Evolutionary conservation across 352 stramenopile genomes (phyloP).

Genomic region (Phytopythium mirpurense): DNA sequence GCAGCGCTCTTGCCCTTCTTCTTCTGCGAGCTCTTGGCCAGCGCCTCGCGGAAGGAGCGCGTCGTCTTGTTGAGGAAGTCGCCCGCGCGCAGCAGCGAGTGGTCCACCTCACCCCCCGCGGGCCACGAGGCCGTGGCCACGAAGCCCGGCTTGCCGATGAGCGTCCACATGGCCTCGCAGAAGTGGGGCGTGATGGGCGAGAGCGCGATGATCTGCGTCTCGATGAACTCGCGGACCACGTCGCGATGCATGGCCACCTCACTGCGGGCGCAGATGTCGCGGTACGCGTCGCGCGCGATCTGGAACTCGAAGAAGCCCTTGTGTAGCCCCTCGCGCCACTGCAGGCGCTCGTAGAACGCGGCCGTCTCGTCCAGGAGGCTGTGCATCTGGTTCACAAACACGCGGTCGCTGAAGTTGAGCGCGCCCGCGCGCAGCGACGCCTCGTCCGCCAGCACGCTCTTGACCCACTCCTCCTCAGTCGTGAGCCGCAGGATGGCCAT

Average conservation of each 20-base stretch:
- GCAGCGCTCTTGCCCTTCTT: slow-evolving; percentile 91
- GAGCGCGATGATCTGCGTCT: slow-evolving; percentile 92
- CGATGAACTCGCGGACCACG: slow-evolving; percentile 92
- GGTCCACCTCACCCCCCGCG: slow-evolving; percentile 83
- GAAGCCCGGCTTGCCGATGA: slow-evolving; percentile 90
- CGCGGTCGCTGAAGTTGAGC: slow-evolving; percentile 90
- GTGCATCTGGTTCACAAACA: slow-evolving; percentile 98
- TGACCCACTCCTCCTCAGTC: slow-evolving; percentile 98
- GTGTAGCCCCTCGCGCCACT: slow-evolving; percentile 97
- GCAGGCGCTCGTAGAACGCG: slow-evolving; percentile 87
- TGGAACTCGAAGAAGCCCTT: slow-evolving; percentile 99
- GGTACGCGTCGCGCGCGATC: slow-evolving; percentile 96
- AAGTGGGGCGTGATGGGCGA: slow-evolving; percentile 96
- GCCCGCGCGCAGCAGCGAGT: slow-evolving; percentile 88
- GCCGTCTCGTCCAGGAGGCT: slow-evolving; percentile 89
- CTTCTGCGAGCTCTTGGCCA: slow-evolving; percentile 70
- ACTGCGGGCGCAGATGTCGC: slow-evolving; percentile 90
- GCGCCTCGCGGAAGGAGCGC: slow-evolving; percentile 86
- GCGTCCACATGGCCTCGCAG: slow-evolving; percentile 91
- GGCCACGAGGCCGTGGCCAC: slow-evolving; percentile 90
- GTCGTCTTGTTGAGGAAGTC: slow-evolving; percentile 92
- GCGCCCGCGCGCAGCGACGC: slow-evolving; percentile 74
- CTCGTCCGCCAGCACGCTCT: slow-evolving; percentile 87
- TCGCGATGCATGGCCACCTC: slow-evolving; percentile 89
- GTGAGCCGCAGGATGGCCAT: slow-evolving; percentile 96